Evolutionary conservation across 2,329 filamentous ascomycete species (phyloP).

Genomic region (Lojkania enalia): DNA sequence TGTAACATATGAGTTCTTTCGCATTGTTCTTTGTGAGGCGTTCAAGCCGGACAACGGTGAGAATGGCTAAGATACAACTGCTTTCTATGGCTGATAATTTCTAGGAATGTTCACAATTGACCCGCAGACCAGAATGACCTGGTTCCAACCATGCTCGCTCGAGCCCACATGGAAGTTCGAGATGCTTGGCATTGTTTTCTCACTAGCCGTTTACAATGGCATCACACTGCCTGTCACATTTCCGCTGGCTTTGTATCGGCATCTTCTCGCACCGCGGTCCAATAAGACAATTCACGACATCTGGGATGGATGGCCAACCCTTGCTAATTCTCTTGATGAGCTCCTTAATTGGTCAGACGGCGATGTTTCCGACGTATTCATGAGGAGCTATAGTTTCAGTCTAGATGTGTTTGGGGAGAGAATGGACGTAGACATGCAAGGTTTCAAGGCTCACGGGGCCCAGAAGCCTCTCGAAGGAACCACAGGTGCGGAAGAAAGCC

Average conservation of each 20-base stretch:
- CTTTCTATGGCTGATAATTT: conserved; percentile 11
- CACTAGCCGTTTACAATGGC: conserved; percentile 89
- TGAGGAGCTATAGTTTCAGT: conserved; percentile 85
- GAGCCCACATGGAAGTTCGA: conserved; percentile 91
- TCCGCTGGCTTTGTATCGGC: conserved; percentile 80
- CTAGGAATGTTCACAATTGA: conserved; percentile 77
- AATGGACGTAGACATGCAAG: conserved; percentile 59
- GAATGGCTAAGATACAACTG: conserved; percentile 12
- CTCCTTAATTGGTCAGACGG: conserved; percentile 81
- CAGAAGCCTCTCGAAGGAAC: background rate
- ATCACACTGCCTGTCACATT: conserved; percentile 89
- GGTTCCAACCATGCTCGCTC: conserved; percentile 81
- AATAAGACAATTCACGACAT: conserved; percentile 65
- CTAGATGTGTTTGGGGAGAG: conserved; percentile 60
- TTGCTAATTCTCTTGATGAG: conserved; percentile 72
- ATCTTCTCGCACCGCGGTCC: conserved; percentile 63
- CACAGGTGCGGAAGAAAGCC: background rate
- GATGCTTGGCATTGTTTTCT: conserved; percentile 83
- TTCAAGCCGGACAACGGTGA: conserved; percentile 74
- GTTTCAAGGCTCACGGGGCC: background rate
- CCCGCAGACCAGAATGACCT: conserved; percentile 73
- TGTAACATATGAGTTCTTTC: conserved; percentile 96
- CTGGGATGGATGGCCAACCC: conserved; percentile 84
- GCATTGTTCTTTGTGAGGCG: conserved; percentile 77
- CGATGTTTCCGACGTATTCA: conserved; percentile 78